Evolutionary conservation across 2,329 filamentous ascomycete genomes (phyloP), one percentile per base, ranked within the genome.

Genomic region (Sclerotinia spermophila): DNA sequence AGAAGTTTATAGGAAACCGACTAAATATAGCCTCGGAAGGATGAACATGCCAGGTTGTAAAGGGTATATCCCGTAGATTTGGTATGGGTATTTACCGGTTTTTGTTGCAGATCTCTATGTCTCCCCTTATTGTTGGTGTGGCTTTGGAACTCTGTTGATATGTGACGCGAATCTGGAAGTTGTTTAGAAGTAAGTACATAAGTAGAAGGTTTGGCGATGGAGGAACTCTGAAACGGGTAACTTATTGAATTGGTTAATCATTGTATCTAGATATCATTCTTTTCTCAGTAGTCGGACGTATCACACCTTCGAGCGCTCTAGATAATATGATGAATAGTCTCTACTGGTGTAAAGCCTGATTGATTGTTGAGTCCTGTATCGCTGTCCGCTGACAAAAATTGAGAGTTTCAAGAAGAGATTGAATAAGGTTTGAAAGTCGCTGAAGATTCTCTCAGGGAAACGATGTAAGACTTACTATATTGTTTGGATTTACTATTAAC

Each of bases 271-370:
- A 67, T 7, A 38, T 35, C 33, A 65, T 72, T 27, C 67, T 64
- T 1, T 30, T 70, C 21, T 48, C 30, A 0, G 53, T 69, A 8
- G 60, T 56, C 27, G 70, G 68, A 38, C 58, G 53, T n/a, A 60
- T 73, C 4, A 67, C 70, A 67, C 67, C 70, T 17, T 67, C 72
- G 2, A 62, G 70, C 5, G 24, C 66, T 19, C 8, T 73, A 21
- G 68, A 72, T 10, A 60, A 72, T 10, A 60, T 73, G 72, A 33
- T 68, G 33, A n/a, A n/a, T n/a, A n/a, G 51, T 35, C 45, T 66
- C 69, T 44, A 62, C 60, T 61, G 68, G 68, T 38, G 65, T 72
- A 30, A 30, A 53, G 62, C 71, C 30, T 35, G 4, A 19, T 21
- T 40, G 10, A 30, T 15, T 1, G 8, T 24, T 13, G 10, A 17